Evolutionary conservation across 768 basidiomycete species (phyloP), one percentile per base, ranked within the genome.

Genomic region (Rickenella mellea): DNA sequence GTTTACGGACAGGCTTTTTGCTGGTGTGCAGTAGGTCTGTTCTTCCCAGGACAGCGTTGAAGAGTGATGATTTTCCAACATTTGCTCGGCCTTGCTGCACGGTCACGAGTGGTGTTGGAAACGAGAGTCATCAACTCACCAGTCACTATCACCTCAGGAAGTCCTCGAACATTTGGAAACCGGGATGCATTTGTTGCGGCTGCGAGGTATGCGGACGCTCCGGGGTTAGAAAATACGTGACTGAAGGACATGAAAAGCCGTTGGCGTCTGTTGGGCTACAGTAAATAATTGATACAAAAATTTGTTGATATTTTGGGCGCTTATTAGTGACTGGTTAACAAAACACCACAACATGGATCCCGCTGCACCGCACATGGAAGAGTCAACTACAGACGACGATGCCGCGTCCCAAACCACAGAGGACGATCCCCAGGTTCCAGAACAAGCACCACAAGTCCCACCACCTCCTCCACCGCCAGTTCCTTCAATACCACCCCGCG

Each of bases 321-420:
- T 10, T 36, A 17, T 35, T 6, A 5, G 5, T 17, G 32, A 8
- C 14, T 35, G 32, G 32, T 14, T 17, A 36, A 36, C 9, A 10
- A 36, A 4, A 10, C 12, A 17, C 24, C 24, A 17, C 19, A 36
- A 15, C 4, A 36, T 36, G 33, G 33, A 36, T 17, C 33, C 19
- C 9, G 33, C 19, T 17, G 33, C 19, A 3, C 51, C 53, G 12
- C 52, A 41, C 8, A 48, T 52, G 44, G 70, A 73, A 22, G 59
- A 62, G 26, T 70, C 70, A 1, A 67, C 70, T 0, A 68, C 70
- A 4, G 71, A 73, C 44, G 71, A 74, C 39, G 73, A 87, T 51
- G 78, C 74, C 24, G 79, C 80, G 2, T 89, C 85, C 5, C 84
- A 89, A 51, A 84, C 84, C 1, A 89, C 86, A 3, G 86, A 89